Evolutionary conservation across 441 rosid species (phyloP), one percentile per base, ranked within the genome.

Genomic region (Pelargonium fulgidum): DNA sequence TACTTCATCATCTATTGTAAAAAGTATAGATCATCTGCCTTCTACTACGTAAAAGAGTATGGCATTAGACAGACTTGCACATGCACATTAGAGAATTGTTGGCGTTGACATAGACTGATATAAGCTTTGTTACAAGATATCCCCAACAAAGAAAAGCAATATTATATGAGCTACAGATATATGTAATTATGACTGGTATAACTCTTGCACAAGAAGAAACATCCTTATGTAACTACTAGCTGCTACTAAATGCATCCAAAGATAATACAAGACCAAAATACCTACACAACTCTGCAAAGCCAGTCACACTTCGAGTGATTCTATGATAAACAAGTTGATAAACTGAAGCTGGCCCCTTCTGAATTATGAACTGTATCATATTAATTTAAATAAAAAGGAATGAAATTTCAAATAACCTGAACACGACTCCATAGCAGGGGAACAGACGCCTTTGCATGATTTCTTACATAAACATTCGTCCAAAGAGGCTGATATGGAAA

Each of bases 371-470:
- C 45, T 41, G 45, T 41, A 24, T 1, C 63, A 58, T 58, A 20
- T 26, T 26, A 58, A 61, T 61, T 33, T 61, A 61, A 61, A 10
- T 22, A n/a, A 61, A 61, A 61, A 20, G 24, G 24, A 20, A 7
- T 20, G 22, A 64, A 64, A 36, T 64, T 66, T 44, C 63, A 68
- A 73, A 79, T 73, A 73, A 92, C 99, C 98, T 96, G 99, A 67
- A 96, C 99, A 76, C 99, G 97, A 68, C 98, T 92, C 99, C 99
- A 96, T 66, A 91, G 84, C 85, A 96, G 76, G 50, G 99, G 99
- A 79, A 95, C 93, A 71, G 94, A 77, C 63, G 99, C 99, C 80
- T 96, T 89, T 2, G 97, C 98, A 81, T 66, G 73, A 82, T 95
- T 94, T 70, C 81, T 89, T 70, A 96, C 75, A 78, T 92, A 89